These are phyloP conservation scores for Leishmania tropica DNA, from an alignment of 208 protist genomes.

Conservation along the genomic window DNA sequence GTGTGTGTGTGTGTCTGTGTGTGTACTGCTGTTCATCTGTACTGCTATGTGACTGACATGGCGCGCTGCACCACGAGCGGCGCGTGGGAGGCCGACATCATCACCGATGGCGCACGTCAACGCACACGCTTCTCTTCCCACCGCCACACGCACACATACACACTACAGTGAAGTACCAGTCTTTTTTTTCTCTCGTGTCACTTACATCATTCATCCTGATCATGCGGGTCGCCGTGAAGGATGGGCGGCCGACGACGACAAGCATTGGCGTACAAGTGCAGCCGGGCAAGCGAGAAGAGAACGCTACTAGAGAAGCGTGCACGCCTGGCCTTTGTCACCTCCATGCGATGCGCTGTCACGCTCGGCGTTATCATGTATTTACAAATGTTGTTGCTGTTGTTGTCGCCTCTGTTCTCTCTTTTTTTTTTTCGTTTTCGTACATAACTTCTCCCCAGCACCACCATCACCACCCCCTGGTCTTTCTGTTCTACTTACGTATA, in stretches of 20 bases:
- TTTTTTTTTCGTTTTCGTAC: slow-evolving; percentile 6
- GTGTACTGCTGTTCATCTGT: too few species aligned
- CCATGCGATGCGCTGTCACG: neutral
- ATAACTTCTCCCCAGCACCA: neutral
- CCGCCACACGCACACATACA: neutral
- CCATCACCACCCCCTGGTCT: too few species aligned
- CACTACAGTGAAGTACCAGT: neutral
- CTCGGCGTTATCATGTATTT: slow-evolving; percentile 1
- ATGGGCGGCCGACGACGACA: neutral
- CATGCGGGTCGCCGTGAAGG: neutral
- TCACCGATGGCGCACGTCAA: neutral
- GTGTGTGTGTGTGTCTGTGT: too few species aligned
- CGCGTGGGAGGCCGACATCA: neutral
- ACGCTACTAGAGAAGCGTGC: neutral
- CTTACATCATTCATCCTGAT: neutral
- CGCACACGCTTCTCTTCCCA: neutral
- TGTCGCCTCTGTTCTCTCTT: neutral
- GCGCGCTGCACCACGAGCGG: neutral
- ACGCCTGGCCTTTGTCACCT: neutral
- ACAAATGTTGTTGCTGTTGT: slow-evolving; percentile 5
- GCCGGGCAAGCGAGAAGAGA: neutral
- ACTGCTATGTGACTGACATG: neutral
- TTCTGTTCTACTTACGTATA: too few species aligned
- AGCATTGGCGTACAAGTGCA: neutral
- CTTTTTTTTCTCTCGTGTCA: slow-evolving; percentile 12